Conservation (phyloP, 106 monocot species). For the Allium fistulosum region DNA sequence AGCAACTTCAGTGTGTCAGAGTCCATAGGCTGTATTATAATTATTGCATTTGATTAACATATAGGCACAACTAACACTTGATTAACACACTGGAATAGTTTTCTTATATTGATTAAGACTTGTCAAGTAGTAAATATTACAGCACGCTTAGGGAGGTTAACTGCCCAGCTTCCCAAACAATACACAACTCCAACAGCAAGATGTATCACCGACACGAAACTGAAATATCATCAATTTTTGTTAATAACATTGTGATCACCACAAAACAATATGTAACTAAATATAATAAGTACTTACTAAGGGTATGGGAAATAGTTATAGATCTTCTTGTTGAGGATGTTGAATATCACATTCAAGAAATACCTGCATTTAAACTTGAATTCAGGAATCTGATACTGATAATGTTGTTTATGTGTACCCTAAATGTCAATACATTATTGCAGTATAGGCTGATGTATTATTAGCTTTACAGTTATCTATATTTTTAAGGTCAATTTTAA, state of each 20-base stretch:
- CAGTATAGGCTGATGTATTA: too few species aligned
- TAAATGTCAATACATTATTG: too few species aligned
- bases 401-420: not conserved
- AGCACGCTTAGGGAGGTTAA: slow-evolving; percentile 95
- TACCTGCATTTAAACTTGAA: slow-evolving; percentile 52
- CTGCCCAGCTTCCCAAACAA: slow-evolving; percentile 80
- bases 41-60: not conserved
- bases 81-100: too few species aligned
- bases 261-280: too few species aligned
- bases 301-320: slow-evolving; percentile 99
- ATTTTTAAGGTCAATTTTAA: not conserved
- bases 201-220: slow-evolving; percentile 93
- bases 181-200: slow-evolving; percentile 77
- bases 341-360: slow-evolving; percentile 97
- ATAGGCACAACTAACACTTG: too few species aligned
- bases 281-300: slow-evolving; percentile 46
- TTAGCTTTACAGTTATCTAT: not conserved
- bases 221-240: slow-evolving; percentile 5
- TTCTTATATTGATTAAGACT: too few species aligned
- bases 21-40: slow-evolving; percentile 63
- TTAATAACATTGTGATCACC: not conserved
- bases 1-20: slow-evolving; percentile 76
- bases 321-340: slow-evolving; percentile 99
- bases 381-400: not conserved
- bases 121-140: slow-evolving; percentile 32